Percentiles rank a stretch among this genome's conserved stretches.
phyloP scores from a whole-genome alignment of 2,329 filamentous ascomycete genomes.

The Arthrobotrys musiformis region DNA sequence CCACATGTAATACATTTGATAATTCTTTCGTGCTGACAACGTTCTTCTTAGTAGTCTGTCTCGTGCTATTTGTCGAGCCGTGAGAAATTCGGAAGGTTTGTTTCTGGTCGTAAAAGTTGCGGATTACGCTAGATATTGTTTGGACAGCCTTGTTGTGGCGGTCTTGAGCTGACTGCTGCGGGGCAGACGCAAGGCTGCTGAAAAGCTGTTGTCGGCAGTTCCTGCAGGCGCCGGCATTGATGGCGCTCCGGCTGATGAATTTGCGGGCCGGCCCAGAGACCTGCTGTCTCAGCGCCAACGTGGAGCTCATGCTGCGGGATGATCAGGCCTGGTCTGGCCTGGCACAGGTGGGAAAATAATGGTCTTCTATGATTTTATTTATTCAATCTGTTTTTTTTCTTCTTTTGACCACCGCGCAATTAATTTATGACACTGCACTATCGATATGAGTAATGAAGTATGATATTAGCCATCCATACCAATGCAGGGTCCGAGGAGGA shows the following conservation, averaged over 20 bases:
- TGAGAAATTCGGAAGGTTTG: constrained; percentile 68
- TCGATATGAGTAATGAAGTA: neutral
- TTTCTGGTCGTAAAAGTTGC: constrained; percentile 39
- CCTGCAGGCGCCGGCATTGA: neutral
- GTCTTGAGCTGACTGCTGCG: constrained; percentile 19
- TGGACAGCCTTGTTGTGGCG: constrained; percentile 37
- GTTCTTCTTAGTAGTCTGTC: constrained; percentile 63
- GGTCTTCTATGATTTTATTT: neutral
- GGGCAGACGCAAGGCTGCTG: constrained; percentile 13
- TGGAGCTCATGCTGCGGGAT: constrained; percentile 5
- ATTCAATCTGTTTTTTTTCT: neutral
- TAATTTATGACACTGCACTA: too few species aligned
- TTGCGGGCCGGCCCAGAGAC: constrained; percentile 4
- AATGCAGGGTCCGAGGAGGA: neutral
- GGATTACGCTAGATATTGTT: constrained; percentile 38
- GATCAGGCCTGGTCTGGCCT: neutral
- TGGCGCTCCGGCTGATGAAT: neutral
- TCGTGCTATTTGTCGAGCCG: constrained; percentile 69
- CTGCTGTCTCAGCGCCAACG: constrained; percentile 6
- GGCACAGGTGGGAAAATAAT: neutral
- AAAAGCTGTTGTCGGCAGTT: constrained; percentile 24
- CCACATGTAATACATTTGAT: constrained; percentile 65
- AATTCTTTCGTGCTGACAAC: constrained; percentile 66
- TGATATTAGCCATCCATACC: neutral
- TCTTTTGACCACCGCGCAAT: too few species aligned